Conservation (phyloP, 1,284 basidiomycete species). For the Pseudozyma flocculosa region DNA sequence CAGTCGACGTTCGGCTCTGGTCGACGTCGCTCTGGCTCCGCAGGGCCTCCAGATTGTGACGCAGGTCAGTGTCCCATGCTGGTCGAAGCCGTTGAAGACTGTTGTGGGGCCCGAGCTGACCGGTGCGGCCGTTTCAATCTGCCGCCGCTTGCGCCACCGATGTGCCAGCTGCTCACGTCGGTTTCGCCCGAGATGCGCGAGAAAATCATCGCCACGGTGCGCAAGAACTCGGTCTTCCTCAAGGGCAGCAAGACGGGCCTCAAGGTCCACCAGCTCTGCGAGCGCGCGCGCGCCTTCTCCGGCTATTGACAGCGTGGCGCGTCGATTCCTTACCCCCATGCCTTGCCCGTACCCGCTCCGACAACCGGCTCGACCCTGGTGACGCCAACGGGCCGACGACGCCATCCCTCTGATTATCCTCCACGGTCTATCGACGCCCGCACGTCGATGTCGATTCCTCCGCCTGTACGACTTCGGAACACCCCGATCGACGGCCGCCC, state of each 20-base stretch:
- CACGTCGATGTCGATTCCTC: no score
- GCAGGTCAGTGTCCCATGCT: slow-evolving; percentile 22
- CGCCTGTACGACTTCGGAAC: no score
- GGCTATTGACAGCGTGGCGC: slow-evolving; percentile 37
- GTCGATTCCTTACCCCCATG: slow-evolving; percentile 10
- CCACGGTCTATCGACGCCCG: no score
- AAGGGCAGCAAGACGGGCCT: slow-evolving; percentile 55
- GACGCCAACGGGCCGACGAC: neutral
- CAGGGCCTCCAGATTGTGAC: slow-evolving; percentile 56
- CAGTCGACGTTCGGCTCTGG: slow-evolving; percentile 43
- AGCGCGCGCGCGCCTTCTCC: slow-evolving; percentile 53
- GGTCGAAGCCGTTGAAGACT: no score
- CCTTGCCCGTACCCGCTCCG: no score
- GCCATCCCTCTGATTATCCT: no score
- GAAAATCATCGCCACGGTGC: slow-evolving; percentile 48
- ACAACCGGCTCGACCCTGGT: no score
- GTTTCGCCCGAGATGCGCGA: slow-evolving; percentile 36
- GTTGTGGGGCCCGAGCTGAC: no score
- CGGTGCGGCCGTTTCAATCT: no score
- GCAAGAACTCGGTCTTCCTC: slow-evolving; percentile 50
- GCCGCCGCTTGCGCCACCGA: no score
- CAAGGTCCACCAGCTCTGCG: slow-evolving; percentile 54
- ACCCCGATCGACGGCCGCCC: no score
- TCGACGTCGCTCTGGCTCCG: slow-evolving; percentile 48
- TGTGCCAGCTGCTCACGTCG: slow-evolving; percentile 48